A percentile compares a stretch with the other conserved stretches of the same genome.
These are phyloP conservation scores for Bifiguratus adelaidae DNA, from an alignment of 192 early-diverging fungal genomes.

Conservation along the genomic window DNA sequence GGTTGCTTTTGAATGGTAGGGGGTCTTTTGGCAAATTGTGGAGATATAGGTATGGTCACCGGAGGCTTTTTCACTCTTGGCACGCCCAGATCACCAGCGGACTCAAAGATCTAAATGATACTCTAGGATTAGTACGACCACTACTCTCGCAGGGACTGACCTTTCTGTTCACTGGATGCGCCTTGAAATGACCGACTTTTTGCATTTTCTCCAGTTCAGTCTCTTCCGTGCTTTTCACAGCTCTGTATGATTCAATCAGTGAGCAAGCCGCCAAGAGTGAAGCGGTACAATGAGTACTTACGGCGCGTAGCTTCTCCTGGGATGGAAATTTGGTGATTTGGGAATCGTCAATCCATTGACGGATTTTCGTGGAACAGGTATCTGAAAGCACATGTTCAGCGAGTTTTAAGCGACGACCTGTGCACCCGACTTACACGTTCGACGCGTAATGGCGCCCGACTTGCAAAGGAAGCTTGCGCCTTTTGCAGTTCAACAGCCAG, in stretches of 20 bases:
- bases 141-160: not conserved
- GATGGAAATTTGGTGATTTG: too few species aligned
- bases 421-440: too few species aligned
- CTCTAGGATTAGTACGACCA: not conserved
- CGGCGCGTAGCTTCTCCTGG: too few species aligned
- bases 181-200: not conserved
- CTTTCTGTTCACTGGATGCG: not conserved
- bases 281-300: too few species aligned
- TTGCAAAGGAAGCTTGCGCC: too few species aligned
- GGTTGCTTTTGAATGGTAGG: conserved; percentile 1
- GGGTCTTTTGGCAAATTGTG: too few species aligned
- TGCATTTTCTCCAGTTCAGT: not conserved
- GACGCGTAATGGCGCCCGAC: too few species aligned
- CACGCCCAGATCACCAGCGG: not conserved
- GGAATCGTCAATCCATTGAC: too few species aligned
- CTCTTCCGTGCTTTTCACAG: not conserved
- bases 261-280: too few species aligned
- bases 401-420: too few species aligned
- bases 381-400: too few species aligned
- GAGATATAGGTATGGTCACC: not conserved
- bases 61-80: not conserved
- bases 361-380: too few species aligned
- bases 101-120: not conserved
- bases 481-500: not conserved
- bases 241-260: not conserved